Conservation (phyloP, 352 stramenopile genomes). For the Globisporangium polare region DNA sequence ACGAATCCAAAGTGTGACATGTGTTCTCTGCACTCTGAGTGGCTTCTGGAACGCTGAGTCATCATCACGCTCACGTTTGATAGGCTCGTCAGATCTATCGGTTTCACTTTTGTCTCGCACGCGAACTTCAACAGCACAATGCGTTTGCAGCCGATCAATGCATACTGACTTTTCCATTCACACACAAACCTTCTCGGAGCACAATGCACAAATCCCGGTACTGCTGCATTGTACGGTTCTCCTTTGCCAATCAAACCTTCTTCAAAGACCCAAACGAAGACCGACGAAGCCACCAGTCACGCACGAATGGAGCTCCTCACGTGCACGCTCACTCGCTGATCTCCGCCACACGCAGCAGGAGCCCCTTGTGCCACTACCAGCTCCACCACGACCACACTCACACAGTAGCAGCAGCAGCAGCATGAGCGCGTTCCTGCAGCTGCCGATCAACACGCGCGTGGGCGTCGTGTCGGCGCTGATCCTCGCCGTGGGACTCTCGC, state of each 20-base stretch:
- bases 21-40: slow-evolving; percentile 1
- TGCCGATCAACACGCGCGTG: slow-evolving; percentile 28
- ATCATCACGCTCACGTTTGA: not conserved
- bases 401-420: not conserved
- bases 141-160: not conserved
- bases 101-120: not conserved
- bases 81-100: not conserved
- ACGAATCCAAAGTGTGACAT: not conserved
- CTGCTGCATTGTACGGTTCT: not conserved
- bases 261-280: no score
- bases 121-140: slow-evolving; percentile 9
- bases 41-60: not conserved
- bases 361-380: no score
- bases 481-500: slow-evolving; percentile 44
- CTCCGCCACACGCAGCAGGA: not conserved
- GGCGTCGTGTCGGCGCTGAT: slow-evolving; percentile 35
- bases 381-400: no score
- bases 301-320: not conserved
- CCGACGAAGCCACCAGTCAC: not conserved
- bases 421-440: slow-evolving; percentile 5
- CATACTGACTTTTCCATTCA: not conserved
- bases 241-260: slow-evolving; percentile 8
- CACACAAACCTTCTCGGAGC: not conserved
- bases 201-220: not conserved
- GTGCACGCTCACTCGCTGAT: not conserved